Conservation (phyloP, 2,329 filamentous ascomycete genomes). For the Colletotrichum falcatum region DNA sequence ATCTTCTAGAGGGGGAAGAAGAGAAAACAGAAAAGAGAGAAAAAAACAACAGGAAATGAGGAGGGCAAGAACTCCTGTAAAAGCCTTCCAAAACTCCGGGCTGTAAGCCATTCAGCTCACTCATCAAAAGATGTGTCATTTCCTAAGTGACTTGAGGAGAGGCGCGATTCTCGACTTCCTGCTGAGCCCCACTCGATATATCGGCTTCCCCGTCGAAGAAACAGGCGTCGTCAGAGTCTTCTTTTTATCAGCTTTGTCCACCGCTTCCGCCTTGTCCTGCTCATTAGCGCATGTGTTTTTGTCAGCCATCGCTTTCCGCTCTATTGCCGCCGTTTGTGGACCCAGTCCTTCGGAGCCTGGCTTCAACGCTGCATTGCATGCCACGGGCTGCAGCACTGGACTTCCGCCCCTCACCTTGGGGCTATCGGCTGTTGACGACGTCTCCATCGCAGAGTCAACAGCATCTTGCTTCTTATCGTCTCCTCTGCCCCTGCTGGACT, state of each 20-base stretch:
- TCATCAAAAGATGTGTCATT: slow-evolving; percentile 43
- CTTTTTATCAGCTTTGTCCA: slow-evolving; percentile 33
- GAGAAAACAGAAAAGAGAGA: not conserved
- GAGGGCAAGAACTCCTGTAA: not conserved
- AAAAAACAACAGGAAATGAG: not conserved
- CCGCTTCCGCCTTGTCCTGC: slow-evolving; percentile 38
- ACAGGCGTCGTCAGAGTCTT: slow-evolving; percentile 26
- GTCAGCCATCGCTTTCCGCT: not conserved
- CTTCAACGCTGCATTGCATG: slow-evolving; percentile 19
- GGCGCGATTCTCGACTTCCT: slow-evolving; percentile 63
- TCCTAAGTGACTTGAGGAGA: slow-evolving; percentile 62
- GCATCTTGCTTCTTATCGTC: not conserved
- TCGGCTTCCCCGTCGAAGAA: slow-evolving; percentile 51
- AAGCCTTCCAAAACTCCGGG: not conserved
- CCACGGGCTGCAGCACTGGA: slow-evolving; percentile 28
- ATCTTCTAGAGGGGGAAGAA: slow-evolving; percentile 3
- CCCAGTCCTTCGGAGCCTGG: slow-evolving; percentile 9
- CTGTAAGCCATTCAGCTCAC: not conserved
- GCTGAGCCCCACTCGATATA: slow-evolving; percentile 65
- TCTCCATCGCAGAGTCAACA: not conserved
- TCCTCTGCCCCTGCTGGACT: slow-evolving; percentile 4
- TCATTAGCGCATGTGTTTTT: not conserved
- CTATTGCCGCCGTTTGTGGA: slow-evolving; percentile 19
- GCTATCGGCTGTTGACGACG: not conserved
- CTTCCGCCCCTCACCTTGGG: not conserved